These are phyloP conservation scores for Vaccinium vitisidaea DNA, from an alignment of 148 eudicot species.

Conservation along the genomic window DNA sequence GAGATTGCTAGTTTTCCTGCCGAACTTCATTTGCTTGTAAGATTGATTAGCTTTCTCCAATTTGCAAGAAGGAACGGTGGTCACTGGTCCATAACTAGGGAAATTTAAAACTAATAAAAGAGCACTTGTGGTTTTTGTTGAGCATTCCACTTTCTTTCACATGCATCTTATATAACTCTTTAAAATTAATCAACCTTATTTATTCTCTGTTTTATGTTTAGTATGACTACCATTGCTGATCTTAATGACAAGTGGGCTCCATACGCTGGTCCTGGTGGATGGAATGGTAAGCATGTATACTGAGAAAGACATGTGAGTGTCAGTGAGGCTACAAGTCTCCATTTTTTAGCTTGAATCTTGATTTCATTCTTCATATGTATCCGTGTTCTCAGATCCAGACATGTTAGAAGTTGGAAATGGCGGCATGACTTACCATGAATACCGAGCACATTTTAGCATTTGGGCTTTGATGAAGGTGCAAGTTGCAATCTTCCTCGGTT, in stretches of 20 bases:
- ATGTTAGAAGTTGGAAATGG: conserved; percentile 99
- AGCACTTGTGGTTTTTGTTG: neutral
- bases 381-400: conserved; percentile 72
- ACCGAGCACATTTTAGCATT: conserved; percentile 90
- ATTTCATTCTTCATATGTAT: conserved; percentile 6
- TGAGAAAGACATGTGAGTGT: neutral
- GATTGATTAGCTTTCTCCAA: neutral
- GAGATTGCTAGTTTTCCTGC: neutral
- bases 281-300: conserved; percentile 72
- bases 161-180: neutral
- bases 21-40: neutral
- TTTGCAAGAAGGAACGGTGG: neutral
- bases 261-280: conserved; percentile 98
- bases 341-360: neutral
- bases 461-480: conserved; percentile 97
- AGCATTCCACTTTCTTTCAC: neutral
- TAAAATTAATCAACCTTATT: neutral
- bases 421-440: conserved; percentile 84
- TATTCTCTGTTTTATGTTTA: conserved; percentile 22
- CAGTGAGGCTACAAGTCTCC: neutral
- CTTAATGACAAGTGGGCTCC: conserved; percentile 94
- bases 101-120: neutral
- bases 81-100: too few relatives aligned
- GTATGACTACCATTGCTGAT: conserved; percentile 91
- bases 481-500: neutral